Evolutionary conservation across 805 yeast genomes (phyloP), one percentile per base, ranked within the genome.

Genomic region (Nakazawaea anatomiae): DNA sequence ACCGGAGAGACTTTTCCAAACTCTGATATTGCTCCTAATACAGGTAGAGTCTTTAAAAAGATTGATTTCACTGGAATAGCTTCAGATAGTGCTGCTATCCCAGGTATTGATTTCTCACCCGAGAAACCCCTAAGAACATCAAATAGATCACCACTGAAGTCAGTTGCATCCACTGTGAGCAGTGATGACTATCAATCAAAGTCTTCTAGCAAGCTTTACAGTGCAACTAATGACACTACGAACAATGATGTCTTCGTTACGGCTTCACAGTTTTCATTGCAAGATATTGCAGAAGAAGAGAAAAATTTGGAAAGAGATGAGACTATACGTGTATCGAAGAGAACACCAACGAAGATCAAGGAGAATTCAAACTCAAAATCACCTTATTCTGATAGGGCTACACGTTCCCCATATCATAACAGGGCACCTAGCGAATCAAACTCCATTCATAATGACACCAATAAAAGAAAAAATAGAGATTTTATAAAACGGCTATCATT

Each of bases 161-260:
- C 52, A 5, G n/a, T 44, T 18, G 11, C 11, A 4, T 48, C 51
- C 18, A 32, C 32, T 25, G 42, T 49, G 25, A 40, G 44, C 31
- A 49, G 52, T 28, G 45, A 38, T 25, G 34, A 51, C 31, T 35
- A 36, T 32, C 7, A 55, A 42, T 9, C 38, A 52, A 41, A 50
- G 11, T 10, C 61, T 1, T 40, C 44, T 4, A 63, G 62, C 44
- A 51, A 52, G 7, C 53, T 38, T 11, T 38, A 38, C 14, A 6
- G 14, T 38, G 14, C n/a, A 6, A 60, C 63, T n/a, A 57, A 60
- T 36, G 52, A 62, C 5, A 60, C 65, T 7, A 55, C 64, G 4
- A 54, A 55, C 39, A 62, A 59, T 27, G 74, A 70, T 35, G 63
- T 67, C 3, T 71, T 61, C 57, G 70, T 67, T 11, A 71, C 75